Evolutionary conservation across 2,329 filamentous ascomycete genomes (phyloP).

Genomic region (Fusarium bulbicola): DNA sequence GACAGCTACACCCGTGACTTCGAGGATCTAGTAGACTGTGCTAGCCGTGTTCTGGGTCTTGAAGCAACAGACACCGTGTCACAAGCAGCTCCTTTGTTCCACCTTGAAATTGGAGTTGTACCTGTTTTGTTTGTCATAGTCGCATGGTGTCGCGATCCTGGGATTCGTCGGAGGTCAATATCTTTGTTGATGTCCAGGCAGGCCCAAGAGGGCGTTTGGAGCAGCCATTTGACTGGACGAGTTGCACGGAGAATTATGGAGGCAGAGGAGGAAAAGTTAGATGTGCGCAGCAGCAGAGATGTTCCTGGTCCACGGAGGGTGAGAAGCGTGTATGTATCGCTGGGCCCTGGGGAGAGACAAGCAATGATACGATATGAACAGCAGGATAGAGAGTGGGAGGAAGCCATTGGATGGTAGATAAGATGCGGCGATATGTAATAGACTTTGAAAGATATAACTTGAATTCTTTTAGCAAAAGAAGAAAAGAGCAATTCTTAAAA

Average conservation of each 20-base stretch:
- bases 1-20: neutral
- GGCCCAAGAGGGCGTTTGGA: neutral
- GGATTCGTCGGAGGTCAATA: neutral
- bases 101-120: neutral
- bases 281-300: fast-evolving
- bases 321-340: neutral
- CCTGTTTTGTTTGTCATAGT: neutral
- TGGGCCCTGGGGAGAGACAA: neutral
- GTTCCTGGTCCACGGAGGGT: neutral
- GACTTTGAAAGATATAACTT: no score
- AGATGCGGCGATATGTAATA: no score
- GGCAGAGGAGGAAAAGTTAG: neutral
- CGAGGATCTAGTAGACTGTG: neutral
- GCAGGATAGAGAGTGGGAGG: neutral
- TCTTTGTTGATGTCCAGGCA: neutral
- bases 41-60: neutral
- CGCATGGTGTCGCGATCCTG: neutral
- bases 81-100: neutral
- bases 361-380: neutral
- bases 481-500: no score
- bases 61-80: neutral
- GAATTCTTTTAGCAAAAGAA: no score
- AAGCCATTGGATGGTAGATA: neutral
- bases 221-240: neutral
- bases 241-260: neutral